Conservation (phyloP, 2,329 filamentous ascomycete genomes). For the Phialophora tarda region DNA sequence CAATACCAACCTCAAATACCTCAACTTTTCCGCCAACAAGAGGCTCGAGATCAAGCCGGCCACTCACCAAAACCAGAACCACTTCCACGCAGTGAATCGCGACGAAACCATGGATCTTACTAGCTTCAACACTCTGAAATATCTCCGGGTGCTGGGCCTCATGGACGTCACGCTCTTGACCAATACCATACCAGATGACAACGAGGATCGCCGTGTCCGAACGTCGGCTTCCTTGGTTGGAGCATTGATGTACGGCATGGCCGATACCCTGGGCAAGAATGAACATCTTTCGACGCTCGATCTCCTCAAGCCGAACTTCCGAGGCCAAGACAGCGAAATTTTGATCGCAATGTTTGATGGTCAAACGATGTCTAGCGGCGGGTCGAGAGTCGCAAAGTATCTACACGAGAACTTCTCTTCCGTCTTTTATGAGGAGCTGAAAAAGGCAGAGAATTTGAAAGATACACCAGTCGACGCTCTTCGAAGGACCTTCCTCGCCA, state of each 20-base stretch:
- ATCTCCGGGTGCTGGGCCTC: slow-evolving; percentile 84
- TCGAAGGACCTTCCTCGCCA: slow-evolving; percentile 79
- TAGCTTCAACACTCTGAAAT: slow-evolving; percentile 83
- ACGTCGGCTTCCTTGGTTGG: slow-evolving; percentile 96
- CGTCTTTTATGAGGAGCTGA: slow-evolving; percentile 81
- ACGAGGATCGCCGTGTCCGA: slow-evolving; percentile 89
- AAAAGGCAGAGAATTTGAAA: slow-evolving; percentile 67
- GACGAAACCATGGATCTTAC: slow-evolving; percentile 70
- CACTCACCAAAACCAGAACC: slow-evolving; percentile 52
- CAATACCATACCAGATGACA: slow-evolving; percentile 91
- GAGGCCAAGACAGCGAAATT: slow-evolving; percentile 86
- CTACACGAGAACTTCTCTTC: slow-evolving; percentile 93
- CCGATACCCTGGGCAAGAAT: slow-evolving; percentile 87
- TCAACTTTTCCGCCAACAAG: slow-evolving; percentile 97
- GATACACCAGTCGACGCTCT: slow-evolving; percentile 85
- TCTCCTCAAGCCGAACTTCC: slow-evolving; percentile 90
- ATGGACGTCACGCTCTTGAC: slow-evolving; percentile 98
- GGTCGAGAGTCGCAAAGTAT: slow-evolving; percentile 95
- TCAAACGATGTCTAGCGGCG: slow-evolving; percentile 82
- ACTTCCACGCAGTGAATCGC: slow-evolving; percentile 59
- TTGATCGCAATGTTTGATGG: slow-evolving; percentile 96
- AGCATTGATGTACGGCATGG: slow-evolving; percentile 94
- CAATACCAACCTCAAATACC: slow-evolving; percentile 91
- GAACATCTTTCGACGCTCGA: slow-evolving; percentile 96
- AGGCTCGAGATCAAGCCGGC: slow-evolving; percentile 81